These are phyloP conservation scores for Diaporthe ampelina DNA, from an alignment of 2,329 filamentous ascomycete genomes.

Conservation along the genomic window DNA sequence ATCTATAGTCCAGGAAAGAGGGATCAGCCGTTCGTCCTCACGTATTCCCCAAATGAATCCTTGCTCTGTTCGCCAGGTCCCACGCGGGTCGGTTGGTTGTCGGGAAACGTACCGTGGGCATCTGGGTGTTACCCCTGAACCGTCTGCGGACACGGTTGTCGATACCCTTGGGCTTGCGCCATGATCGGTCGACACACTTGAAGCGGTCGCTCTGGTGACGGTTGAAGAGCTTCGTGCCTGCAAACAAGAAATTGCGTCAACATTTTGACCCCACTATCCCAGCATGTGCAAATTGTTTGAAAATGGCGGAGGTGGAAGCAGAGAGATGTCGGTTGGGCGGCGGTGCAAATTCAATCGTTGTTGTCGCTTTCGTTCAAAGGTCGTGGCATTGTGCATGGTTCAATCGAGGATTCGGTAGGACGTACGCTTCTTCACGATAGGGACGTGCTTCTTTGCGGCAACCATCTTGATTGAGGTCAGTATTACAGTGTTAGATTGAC, in stretches of 20 bases:
- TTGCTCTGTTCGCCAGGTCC: neutral
- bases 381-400: constrained; percentile 40
- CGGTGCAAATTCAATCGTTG: constrained; percentile 12
- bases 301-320: constrained; percentile 36
- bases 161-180: constrained; percentile 99
- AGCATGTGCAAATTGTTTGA: constrained; percentile 34
- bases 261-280: constrained; percentile 44
- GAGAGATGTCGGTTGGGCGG: neutral
- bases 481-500: neutral
- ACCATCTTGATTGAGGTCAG: constrained; percentile 78
- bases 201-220: constrained; percentile 98
- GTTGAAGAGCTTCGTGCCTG: constrained; percentile 94
- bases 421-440: constrained; percentile 99
- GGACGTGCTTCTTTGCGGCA: constrained; percentile 98
- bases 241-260: constrained; percentile 57
- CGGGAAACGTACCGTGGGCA: constrained; percentile 91
- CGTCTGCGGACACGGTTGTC: constrained; percentile 97
- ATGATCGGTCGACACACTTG: constrained; percentile 89
- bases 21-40: neutral
- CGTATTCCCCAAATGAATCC: neutral
- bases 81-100: neutral
- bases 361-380: constrained; percentile 22
- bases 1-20: constrained; percentile 72
- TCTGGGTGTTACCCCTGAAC: constrained; percentile 94
- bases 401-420: constrained; percentile 53